These are phyloP conservation scores for Herpetomonas samuelpessoai DNA, from an alignment of 208 protist species.

Conservation along the genomic window DNA sequence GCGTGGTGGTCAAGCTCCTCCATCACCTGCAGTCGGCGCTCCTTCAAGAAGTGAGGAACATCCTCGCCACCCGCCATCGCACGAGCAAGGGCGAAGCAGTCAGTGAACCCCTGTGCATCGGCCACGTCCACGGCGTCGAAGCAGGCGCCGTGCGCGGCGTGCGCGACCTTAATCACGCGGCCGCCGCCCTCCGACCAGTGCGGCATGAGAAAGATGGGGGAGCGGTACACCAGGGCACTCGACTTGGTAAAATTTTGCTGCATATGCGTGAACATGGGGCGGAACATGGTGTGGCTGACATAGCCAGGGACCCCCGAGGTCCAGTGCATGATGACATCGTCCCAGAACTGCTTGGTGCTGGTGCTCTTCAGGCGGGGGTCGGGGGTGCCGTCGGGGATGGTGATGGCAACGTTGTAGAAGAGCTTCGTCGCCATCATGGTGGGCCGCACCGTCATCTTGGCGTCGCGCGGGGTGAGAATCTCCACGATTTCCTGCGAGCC, in stretches of 20 bases:
- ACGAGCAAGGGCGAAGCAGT: constrained; percentile 88
- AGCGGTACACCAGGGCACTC: constrained; percentile 77
- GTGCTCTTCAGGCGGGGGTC: constrained; percentile 82
- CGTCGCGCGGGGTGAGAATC: constrained; percentile 82
- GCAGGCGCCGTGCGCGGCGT: constrained; percentile 82
- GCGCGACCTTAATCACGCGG: constrained; percentile 84
- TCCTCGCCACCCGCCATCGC: constrained; percentile 71
- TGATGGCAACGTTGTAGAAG: constrained; percentile 90
- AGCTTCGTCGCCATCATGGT: constrained; percentile 92
- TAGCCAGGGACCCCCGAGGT: constrained; percentile 86
- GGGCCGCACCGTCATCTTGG: constrained; percentile 90
- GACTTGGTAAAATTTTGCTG: constrained; percentile 86
- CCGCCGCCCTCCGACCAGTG: constrained; percentile 88
- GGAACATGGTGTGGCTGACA: constrained; percentile 90
- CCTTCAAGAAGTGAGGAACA: constrained; percentile 63
- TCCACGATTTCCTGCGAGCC: constrained; percentile 91
- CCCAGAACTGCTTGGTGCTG: constrained; percentile 90
- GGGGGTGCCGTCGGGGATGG: constrained; percentile 74
- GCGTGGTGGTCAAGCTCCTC: constrained; percentile 88
- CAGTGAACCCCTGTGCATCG: constrained; percentile 89
- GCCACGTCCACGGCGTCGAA: constrained; percentile 88
- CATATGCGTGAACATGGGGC: constrained; percentile 90
- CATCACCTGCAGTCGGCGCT: constrained; percentile 87
- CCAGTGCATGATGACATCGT: constrained; percentile 90
- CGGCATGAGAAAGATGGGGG: constrained; percentile 84